These are phyloP conservation scores for Fusarium nurragi DNA, from an alignment of 2,329 filamentous ascomycete genomes.

Conservation along the genomic window DNA sequence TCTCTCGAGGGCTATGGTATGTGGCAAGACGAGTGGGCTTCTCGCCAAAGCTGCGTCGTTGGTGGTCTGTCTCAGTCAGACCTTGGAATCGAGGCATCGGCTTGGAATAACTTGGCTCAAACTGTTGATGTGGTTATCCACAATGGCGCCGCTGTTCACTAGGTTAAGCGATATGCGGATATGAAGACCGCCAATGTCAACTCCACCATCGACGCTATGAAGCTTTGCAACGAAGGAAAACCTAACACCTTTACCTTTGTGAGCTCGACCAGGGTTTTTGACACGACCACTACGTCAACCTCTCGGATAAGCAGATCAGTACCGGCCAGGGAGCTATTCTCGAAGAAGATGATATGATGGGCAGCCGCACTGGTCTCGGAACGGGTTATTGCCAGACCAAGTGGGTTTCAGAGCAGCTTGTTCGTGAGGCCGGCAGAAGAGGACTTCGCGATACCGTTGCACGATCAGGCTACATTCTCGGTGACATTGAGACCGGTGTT, in stretches of 20 bases:
- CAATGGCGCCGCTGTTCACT: constrained; percentile 85
- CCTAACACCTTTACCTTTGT: constrained; percentile 83
- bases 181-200: constrained; percentile 80
- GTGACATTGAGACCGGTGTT: constrained; percentile 74
- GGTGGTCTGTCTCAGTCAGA: constrained; percentile 71
- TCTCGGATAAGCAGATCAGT: constrained; percentile 63
- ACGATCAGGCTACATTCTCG: constrained; percentile 86
- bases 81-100: constrained; percentile 74
- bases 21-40: constrained; percentile 76
- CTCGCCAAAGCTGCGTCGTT: constrained; percentile 71
- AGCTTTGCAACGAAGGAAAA: constrained; percentile 79
- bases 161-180: constrained; percentile 80
- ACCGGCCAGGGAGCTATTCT: constrained; percentile 65
- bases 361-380: constrained; percentile 78
- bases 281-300: constrained; percentile 81
- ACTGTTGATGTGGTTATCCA: constrained; percentile 79
- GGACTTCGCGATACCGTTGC: constrained; percentile 81
- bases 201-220: constrained; percentile 79
- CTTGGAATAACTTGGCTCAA: constrained; percentile 72
- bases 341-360: constrained; percentile 74
- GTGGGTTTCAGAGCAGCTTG: constrained; percentile 78
- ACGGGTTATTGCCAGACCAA: constrained; percentile 94
- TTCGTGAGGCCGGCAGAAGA: constrained; percentile 79
- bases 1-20: constrained; percentile 81
- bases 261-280: constrained; percentile 79